Base-by-base conservation (phyloP, 306 rosid genomes). In the Sindora glabra region DNA sequence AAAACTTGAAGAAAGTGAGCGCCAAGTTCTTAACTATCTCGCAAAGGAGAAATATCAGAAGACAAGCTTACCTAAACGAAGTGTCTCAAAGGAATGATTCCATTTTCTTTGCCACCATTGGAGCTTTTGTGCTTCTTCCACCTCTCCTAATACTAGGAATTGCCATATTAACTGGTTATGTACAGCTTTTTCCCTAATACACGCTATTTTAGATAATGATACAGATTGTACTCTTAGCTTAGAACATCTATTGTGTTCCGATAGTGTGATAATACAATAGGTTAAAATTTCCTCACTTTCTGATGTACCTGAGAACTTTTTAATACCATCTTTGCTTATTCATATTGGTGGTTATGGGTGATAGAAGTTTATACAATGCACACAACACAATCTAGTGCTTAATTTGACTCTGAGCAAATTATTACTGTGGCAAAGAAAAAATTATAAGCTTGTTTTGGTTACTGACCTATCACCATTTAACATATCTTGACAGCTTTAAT, bases 51-150 rank as follows among this genome's bases (percentile, higher is more conserved):
- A 92, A 92, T 67, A 89, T 92, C 74, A 83, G 10, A 73, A 86
- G 99, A 71, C 99, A 92, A 47, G 62, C 77, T 62, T 89, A 92
- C 75, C 69, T 92, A 44, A 32, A 86, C 16, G 89, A 89, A 79
- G 95, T 89, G 10, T 83, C 99, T 54, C 87, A 82, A 44, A 89
- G 99, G 75, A 92, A 89, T 69, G 99, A 89, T 65, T 74, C 96
- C 2, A 86, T 68, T 51, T 81, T 88, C 82, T 92, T 92, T 64
- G 94, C 99, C 64, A 89, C 94, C 25, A 76, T 89, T 65, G 99
- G 94, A 69, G 96, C 95, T 33, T 92, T 86, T 75, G 81, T 92
- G 62, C 62, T 92, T 80, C 86, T 92, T 65, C 99, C 99, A 14
- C 96, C 99, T 65, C 11, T 92, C 68, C 64, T 89, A 62, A 92